Percentiles rank a stretch among this genome's conserved stretches.
These are phyloP conservation scores for Claviceps arundinis DNA, from an alignment of 2,329 filamentous ascomycete species.

Conservation along the genomic window DNA sequence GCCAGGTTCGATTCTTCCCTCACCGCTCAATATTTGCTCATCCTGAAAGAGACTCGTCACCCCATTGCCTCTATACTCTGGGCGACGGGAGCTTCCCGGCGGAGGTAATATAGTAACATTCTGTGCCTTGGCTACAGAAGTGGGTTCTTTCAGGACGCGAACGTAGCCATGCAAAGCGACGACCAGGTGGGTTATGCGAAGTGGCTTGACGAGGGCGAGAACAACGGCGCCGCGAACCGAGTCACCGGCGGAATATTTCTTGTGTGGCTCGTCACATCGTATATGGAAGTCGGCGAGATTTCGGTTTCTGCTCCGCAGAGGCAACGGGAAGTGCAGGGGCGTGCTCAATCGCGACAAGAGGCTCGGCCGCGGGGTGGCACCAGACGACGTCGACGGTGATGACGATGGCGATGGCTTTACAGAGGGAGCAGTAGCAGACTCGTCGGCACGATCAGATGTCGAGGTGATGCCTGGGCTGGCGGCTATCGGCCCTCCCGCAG, in stretches of 20 bases:
- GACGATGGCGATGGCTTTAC: constrained; percentile 13
- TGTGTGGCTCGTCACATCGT: constrained; percentile 62
- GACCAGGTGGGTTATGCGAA: constrained; percentile 68
- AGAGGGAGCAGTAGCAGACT: constrained; percentile 20
- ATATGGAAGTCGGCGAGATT: constrained; percentile 69
- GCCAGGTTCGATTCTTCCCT: constrained; percentile 60
- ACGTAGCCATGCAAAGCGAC: constrained; percentile 68
- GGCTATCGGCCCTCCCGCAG: neutral
- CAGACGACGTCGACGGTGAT: constrained; percentile 8
- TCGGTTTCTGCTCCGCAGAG: constrained; percentile 40
- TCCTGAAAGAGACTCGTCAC: constrained; percentile 74
- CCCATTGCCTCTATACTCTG: constrained; percentile 59
- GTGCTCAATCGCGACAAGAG: constrained; percentile 41
- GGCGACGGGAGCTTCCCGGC: constrained; percentile 23
- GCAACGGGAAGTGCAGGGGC: constrained; percentile 28
- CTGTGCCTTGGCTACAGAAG: constrained; percentile 39
- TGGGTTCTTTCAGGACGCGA: constrained; percentile 61
- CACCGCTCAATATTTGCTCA: constrained; percentile 66
- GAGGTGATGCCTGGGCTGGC: neutral
- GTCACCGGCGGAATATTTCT: constrained; percentile 63
- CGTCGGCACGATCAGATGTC: constrained; percentile 11
- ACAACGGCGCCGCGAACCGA: constrained; percentile 60
- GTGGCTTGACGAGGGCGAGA: constrained; percentile 57
- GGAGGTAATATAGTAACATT: constrained; percentile 27
- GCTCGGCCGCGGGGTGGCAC: constrained; percentile 15